These are phyloP conservation scores for Pseudoscleropodium purum DNA, from an alignment of 225 moss, liverwort and hornwort species.

Conservation along the genomic window DNA sequence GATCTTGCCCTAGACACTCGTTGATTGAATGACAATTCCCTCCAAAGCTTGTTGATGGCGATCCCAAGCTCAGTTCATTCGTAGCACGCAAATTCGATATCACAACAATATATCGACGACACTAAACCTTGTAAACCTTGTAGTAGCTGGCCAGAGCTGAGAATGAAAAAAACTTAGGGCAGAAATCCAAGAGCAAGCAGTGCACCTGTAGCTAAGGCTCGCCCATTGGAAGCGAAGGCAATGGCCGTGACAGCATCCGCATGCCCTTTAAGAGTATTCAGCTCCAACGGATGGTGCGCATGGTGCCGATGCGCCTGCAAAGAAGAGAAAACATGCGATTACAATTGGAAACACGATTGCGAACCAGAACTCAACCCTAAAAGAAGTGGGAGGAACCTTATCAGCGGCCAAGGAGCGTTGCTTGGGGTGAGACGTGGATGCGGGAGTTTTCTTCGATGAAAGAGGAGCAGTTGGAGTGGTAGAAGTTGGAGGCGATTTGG, in stretches of 20 bases:
- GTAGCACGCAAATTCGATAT: not conserved
- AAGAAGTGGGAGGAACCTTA: slow-evolving; percentile 6
- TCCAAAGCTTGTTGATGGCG: not conserved
- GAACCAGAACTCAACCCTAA: not conserved
- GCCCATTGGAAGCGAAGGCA: slow-evolving; percentile 77
- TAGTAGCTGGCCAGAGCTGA: not conserved
- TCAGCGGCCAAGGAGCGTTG: slow-evolving; percentile 40
- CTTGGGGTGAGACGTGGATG: slow-evolving; percentile 19
- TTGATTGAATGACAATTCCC: not conserved
- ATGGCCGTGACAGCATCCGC: slow-evolving; percentile 79
- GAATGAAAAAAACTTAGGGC: not conserved
- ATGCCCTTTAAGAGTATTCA: slow-evolving; percentile 90
- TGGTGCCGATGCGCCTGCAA: slow-evolving; percentile 64
- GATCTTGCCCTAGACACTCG: not conserved
- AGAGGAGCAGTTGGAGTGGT: not conserved
- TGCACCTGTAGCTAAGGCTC: slow-evolving; percentile 89
- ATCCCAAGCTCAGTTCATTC: not conserved
- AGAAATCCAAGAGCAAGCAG: not conserved
- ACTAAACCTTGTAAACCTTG: not conserved
- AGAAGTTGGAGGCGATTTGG: not conserved
- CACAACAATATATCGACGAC: not conserved
- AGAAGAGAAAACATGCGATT: not conserved
- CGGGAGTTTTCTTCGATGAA: slow-evolving; percentile 12
- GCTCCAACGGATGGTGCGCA: slow-evolving; percentile 59
- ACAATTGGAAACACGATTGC: not conserved